Evolutionary conservation across 305 asterid species (phyloP), one percentile per base, ranked within the genome.

Genomic region (Salvia sclarea): DNA sequence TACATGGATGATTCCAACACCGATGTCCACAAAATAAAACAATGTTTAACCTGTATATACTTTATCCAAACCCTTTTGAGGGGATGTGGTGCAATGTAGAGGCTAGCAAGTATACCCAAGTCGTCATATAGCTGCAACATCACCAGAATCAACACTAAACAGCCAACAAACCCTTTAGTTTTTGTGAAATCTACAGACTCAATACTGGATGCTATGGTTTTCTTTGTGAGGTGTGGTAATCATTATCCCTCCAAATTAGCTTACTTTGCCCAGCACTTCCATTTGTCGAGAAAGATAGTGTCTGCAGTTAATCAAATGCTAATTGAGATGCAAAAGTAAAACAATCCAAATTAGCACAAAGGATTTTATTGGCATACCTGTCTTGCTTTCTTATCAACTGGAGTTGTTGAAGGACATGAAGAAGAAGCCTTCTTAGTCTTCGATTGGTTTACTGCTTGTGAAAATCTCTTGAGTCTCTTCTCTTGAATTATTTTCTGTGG

Each of bases 241-340:
- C 79, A 21, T 50, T 78, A 37, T 89, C 90, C 61, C 84, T 81
- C 98, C 96, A 91, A 25, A 86, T 73, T 75, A 95, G 90, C 84
- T 85, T 89, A 76, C 92, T 88, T 75, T 89, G 98, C 52, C 96
- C 96, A 73, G 92, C 88, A 70, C 79, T 83, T 82, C 96, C 99
- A 70, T 71, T 79, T 68, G 84, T 69, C 71, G 96, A 73, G 79
- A 86, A 91, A 50, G 96, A 85, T 64, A 95, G 83, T 52, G 66
- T 79, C 99, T 95, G 91, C 89, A 87, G 78, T 77, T 58, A 55
- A 66, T 64, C 57, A 78, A 72, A 59, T 47, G 48, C 66, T 74
- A 31, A 64, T 75, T 48, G 77, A 59, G 70, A 71, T 68, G 40
- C 65, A 75, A 57, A 68, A 28, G n/a, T 58, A 63, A 55, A 41